Evolutionary conservation across 2,329 filamentous ascomycete genomes (phyloP), one percentile per base, ranked within the genome.

Genomic region (Domatiomyces catenatus): DNA sequence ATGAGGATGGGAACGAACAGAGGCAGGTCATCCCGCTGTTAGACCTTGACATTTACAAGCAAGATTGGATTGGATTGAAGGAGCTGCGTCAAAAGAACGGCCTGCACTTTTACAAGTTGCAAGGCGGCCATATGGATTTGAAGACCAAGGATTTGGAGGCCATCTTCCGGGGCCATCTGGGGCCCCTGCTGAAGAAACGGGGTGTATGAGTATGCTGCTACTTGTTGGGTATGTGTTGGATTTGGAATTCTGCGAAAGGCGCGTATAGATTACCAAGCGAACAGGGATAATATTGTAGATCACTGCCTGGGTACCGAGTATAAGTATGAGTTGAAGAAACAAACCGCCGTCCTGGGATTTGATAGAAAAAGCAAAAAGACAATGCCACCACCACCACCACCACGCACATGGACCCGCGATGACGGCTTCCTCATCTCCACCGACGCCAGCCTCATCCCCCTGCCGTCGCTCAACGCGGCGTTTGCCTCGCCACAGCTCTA

Each of bases 31-130:
- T 79, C 45, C 75, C 75, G 15, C 67, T 98, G 63, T 74, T 77
- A 57, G 76, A 88, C 48, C 74, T 86, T 52, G 66, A 67, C 24
- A 71, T 96, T 1, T 98, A 95, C 66, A 78, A 76, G 58, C 83
- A 96, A 68, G 90, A 98, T 69, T 98, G 92, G 92, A 70, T 98
- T 24, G 92, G 92, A 0, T 70, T 98, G 64, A 84, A 77, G 65
- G 69, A 71, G 60, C 69, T 98, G 61, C 89, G 95, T 68, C 70
- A 82, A 64, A 84, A 84, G 70, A 86, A 83, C 2, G 85, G 78
- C 1, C 69, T 98, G 59, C 75, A 81, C 51, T 94, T 95, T 67
- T 73, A 80, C 64, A 80, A 73, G 1, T 75, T 80, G 0, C 73
- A 80, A 3, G 92, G 90, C 0, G 77, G 78, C 20, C 92, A 98